A percentile compares a stretch with the other conserved stretches of the same genome.
Conservation (phyloP, 164 flowering plant genomes). For the Tetracentron sinense region DNA sequence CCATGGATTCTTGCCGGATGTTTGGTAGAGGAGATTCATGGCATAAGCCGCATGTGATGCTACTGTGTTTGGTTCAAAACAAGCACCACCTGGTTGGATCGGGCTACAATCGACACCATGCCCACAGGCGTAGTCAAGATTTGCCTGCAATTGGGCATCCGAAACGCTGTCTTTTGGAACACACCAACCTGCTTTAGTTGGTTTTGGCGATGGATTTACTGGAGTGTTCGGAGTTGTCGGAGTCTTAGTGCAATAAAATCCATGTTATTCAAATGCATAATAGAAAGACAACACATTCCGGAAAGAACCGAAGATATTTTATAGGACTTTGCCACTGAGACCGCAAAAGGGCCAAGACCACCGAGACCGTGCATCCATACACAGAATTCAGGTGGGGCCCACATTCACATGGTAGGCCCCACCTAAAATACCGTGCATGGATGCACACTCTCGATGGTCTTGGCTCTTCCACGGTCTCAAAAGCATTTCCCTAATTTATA, state of each 20-base stretch:
- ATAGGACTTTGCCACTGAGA: no score
- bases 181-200: slow-evolving; percentile 50
- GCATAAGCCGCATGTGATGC: slow-evolving; percentile 79
- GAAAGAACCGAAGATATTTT: no score
- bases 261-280: slow-evolving; percentile 2
- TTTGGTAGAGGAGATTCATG: slow-evolving; percentile 80
- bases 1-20: slow-evolving; percentile 53
- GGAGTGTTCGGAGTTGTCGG: slow-evolving; percentile 26
- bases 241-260: slow-evolving; percentile 11
- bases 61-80: slow-evolving; percentile 66
- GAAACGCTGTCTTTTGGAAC: slow-evolving; percentile 62
- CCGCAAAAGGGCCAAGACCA: no score
- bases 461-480: no score
- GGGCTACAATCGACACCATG: slow-evolving; percentile 62
- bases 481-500: no score
- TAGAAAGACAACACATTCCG: no score
- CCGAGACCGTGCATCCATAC: no score
- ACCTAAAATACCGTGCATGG: no score
- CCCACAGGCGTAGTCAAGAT: slow-evolving; percentile 75
- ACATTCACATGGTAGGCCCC: no score
- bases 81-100: slow-evolving; percentile 73
- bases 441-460: no score
- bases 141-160: slow-evolving; percentile 57
- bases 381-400: no score
- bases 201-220: slow-evolving; percentile 30